Base-by-base conservation (phyloP, 2,329 filamentous ascomycete species). In the Ophiocordyceps sinensis region DNA sequence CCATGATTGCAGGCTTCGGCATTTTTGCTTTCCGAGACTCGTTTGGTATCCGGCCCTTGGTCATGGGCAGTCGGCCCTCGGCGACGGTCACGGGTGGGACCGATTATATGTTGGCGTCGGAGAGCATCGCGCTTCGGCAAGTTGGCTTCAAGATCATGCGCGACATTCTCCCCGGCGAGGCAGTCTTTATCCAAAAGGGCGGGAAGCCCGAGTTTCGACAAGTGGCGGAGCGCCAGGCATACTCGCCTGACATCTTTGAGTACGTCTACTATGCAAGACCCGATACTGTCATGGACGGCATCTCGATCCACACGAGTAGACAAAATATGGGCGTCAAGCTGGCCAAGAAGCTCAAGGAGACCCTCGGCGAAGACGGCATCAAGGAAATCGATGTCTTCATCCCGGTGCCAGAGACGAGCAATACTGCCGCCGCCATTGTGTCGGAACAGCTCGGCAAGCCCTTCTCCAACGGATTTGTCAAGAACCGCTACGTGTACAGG, bases 21-120 rank as follows among this genome's bases (percentile, higher is more conserved):
- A 70, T 89, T 43, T 76, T 89, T 30, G 83, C 80, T 37, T 89
- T 89, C 67, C 71, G 84, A 53, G 36, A 39, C 14, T 28, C 40
- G 8, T 28, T 31, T 30, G 85, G 84, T 40, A 91, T 91, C 54
- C 82, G 87, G 12, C 87, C 87, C 3, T 74, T 94, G 48, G 75
- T 84, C 37, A 65, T 94, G 10, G 87, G 87, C 35, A 83, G 78
- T 38, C 75, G 86, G 41, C 71, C 76, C 2, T 86, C 83, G 2
- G 61, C 67, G 13, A 81, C 70, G 0, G 44, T 77, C 32, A 70
- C 74, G 30, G 67, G 73, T 5, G 78, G 77, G 6, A 80, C 63
- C 45, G 87, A 94, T 61, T 94, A 93, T 65, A 86, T 94, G 73
- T 76, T 94, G 67, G 85, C 86, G 1, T 94, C 86, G 0, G 87